Evolutionary conservation across 345 rosid genomes (phyloP).

Genomic region (Raphanus sativus): DNA sequence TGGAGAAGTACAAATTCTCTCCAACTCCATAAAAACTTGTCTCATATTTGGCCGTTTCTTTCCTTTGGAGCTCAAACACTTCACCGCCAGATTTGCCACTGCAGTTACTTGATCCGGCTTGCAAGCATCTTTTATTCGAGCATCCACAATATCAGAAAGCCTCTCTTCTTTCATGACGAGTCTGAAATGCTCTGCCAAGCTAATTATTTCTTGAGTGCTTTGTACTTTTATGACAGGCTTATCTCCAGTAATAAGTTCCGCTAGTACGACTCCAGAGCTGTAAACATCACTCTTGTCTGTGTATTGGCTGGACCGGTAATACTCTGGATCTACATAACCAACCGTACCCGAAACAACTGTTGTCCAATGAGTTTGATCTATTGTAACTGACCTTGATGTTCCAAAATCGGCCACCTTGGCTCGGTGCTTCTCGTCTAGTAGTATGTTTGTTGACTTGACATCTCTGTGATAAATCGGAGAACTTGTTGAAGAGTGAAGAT

Average conservation of each 20-base stretch:
- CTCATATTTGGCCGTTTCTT: constrained; percentile 58
- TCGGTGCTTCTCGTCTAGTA: constrained; percentile 29
- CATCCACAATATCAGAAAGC: constrained; percentile 42
- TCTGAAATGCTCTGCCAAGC: constrained; percentile 48
- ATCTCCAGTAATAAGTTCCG: constrained; percentile 11
- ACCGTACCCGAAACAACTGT: not conserved
- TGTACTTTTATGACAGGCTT: constrained; percentile 37
- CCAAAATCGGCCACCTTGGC: constrained; percentile 36
- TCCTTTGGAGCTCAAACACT: constrained; percentile 51
- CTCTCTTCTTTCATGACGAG: constrained; percentile 44
- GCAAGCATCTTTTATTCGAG: constrained; percentile 40
- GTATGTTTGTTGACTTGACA: constrained; percentile 38
- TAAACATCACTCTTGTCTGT: constrained; percentile 37
- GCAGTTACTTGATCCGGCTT: constrained; percentile 49
- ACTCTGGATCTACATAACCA: constrained; percentile 37
- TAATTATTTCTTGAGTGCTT: constrained; percentile 42
- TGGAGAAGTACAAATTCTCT: constrained; percentile 20
- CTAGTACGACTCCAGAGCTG: constrained; percentile 33
- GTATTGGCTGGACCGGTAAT: constrained; percentile 26
- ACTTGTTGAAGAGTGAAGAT: constrained; percentile 42
- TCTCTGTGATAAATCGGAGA: constrained; percentile 45
- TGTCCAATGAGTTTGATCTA: constrained; percentile 38
- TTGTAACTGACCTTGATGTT: constrained; percentile 31
- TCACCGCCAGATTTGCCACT: constrained; percentile 46
- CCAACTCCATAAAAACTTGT: constrained; percentile 47